Percentiles rank a stretch among this genome's conserved stretches.
phyloP scores from a whole-genome alignment of 129 eudicot genomes.

The Artemisia argyi region DNA sequence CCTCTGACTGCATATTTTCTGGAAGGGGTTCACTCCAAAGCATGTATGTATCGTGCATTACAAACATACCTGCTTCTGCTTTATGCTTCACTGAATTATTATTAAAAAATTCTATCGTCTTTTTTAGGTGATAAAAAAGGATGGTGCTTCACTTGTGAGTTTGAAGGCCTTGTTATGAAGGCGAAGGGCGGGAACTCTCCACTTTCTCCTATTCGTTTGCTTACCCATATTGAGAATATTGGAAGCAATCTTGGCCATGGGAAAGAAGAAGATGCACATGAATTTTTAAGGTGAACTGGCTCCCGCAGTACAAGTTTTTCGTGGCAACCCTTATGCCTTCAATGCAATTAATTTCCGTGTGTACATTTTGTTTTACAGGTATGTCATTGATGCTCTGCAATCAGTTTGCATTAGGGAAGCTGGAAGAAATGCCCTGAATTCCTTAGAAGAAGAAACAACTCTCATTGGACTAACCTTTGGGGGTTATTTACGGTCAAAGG shows the following conservation, averaged over 20 bases:
- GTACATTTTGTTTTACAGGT: constrained; percentile 43
- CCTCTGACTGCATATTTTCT: constrained; percentile 82
- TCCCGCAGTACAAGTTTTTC: no score
- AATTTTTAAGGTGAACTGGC: constrained; percentile 61
- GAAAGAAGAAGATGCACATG: constrained; percentile 96
- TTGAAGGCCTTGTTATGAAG: constrained; percentile 60
- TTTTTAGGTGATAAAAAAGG: constrained; percentile 68
- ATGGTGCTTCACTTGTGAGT: constrained; percentile 89
- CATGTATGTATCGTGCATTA: constrained; percentile 57
- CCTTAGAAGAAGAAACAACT: constrained; percentile 77
- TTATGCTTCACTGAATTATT: neutral
- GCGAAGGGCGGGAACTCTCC: constrained; percentile 62
- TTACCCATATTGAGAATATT: constrained; percentile 58
- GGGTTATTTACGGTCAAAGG: constrained; percentile 94
- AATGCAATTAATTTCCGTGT: neutral
- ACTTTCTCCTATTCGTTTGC: constrained; percentile 58
- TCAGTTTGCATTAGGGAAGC: constrained; percentile 69
- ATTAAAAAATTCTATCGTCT: constrained; percentile 6
- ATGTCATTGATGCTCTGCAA: constrained; percentile 78
- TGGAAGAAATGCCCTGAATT: constrained; percentile 34
- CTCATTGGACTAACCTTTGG: constrained; percentile 91
- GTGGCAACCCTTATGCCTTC: neutral
- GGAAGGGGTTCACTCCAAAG: constrained; percentile 69
- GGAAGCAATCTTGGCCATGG: constrained; percentile 80
- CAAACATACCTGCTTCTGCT: neutral